These are phyloP conservation scores for Trifolium subterraneum DNA, from an alignment of 306 rosid genomes.

Conservation along the genomic window DNA sequence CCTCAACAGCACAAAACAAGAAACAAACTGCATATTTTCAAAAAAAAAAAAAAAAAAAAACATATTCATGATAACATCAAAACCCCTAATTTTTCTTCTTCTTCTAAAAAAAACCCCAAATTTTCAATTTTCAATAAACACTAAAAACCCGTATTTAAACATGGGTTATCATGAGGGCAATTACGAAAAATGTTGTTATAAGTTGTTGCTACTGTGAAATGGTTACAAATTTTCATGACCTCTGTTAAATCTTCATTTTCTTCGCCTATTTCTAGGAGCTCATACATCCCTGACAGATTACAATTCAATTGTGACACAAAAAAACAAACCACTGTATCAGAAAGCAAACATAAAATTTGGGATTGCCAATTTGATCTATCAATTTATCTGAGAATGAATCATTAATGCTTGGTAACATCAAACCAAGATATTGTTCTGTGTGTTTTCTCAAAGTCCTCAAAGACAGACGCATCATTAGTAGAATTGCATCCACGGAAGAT, in stretches of 20 bases:
- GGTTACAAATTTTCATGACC: slow-evolving; percentile 58
- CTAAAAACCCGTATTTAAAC: too few species aligned
- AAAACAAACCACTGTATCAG: slow-evolving; percentile 11
- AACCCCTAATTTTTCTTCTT: too few species aligned
- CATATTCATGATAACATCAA: too few species aligned
- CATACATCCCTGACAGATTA: slow-evolving; percentile 49
- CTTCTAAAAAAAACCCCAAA: too few species aligned
- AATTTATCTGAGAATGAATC: slow-evolving; percentile 51
- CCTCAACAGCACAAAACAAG: too few species aligned
- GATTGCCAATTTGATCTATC: slow-evolving; percentile 57
- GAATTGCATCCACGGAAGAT: slow-evolving; percentile 50
- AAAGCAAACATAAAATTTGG: too few species aligned
- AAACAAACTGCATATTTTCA: too few species aligned
- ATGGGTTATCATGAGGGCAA: slow-evolving; percentile 42
- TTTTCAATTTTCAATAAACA: too few species aligned
- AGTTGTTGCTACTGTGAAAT: slow-evolving; percentile 60
- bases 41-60: too few species aligned
- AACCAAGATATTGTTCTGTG: slow-evolving; percentile 62
- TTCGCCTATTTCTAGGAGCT: slow-evolving; percentile 49
- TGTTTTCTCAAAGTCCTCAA: slow-evolving; percentile 57
- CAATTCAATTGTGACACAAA: slow-evolving; percentile 61
- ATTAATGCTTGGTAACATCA: slow-evolving; percentile 65
- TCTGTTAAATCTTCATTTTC: slow-evolving; percentile 43
- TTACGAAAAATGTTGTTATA: slow-evolving; percentile 51
- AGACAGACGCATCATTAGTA: slow-evolving; percentile 65